These are phyloP conservation scores for Kluyveromyces dobzhanskii DNA, from an alignment of 805 yeast species.

Conservation along the genomic window DNA sequence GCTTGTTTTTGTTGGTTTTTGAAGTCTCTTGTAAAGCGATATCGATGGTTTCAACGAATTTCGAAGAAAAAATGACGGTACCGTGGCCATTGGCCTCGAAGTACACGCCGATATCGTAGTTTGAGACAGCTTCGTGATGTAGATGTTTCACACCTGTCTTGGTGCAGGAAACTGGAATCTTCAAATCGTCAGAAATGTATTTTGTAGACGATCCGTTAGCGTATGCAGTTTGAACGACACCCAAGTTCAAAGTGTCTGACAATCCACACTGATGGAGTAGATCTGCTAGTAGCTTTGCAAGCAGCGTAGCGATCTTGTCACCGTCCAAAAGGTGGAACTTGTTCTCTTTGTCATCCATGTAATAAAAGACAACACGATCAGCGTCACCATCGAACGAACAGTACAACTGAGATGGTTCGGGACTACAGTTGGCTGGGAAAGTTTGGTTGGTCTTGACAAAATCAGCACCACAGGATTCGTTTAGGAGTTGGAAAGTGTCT, in stretches of 20 bases:
- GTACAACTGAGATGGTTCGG: slow-evolving; percentile 40
- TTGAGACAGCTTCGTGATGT: slow-evolving; percentile 78
- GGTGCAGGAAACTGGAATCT: slow-evolving; percentile 77
- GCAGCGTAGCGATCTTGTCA: slow-evolving; percentile 82
- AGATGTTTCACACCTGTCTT: slow-evolving; percentile 96
- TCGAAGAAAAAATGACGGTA: slow-evolving; percentile 72
- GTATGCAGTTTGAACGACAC: slow-evolving; percentile 95
- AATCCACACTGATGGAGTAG: slow-evolving; percentile 39
- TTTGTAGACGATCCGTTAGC: slow-evolving; percentile 90
- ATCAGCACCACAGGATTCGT: slow-evolving; percentile 89
- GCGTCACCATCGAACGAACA: slow-evolving; percentile 97
- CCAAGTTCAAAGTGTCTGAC: slow-evolving; percentile 39
- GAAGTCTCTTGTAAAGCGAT: slow-evolving; percentile 25
- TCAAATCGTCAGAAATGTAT: slow-evolving; percentile 51
- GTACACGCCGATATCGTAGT: slow-evolving; percentile 85
- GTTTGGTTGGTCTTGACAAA: slow-evolving; percentile 84
- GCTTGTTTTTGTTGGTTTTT: not conserved
- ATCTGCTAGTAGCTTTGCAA: slow-evolving; percentile 59
- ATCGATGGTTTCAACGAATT: slow-evolving; percentile 33
- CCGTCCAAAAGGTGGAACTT: slow-evolving; percentile 70
- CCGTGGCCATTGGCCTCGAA: slow-evolving; percentile 99
- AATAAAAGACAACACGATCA: slow-evolving; percentile 84
- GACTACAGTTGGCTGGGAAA: slow-evolving; percentile 52
- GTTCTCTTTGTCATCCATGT: slow-evolving; percentile 24
- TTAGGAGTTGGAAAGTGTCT: slow-evolving; percentile 48